These are phyloP conservation scores for Saccharomyces jurei DNA, from an alignment of 805 yeast species.

Conservation along the genomic window DNA sequence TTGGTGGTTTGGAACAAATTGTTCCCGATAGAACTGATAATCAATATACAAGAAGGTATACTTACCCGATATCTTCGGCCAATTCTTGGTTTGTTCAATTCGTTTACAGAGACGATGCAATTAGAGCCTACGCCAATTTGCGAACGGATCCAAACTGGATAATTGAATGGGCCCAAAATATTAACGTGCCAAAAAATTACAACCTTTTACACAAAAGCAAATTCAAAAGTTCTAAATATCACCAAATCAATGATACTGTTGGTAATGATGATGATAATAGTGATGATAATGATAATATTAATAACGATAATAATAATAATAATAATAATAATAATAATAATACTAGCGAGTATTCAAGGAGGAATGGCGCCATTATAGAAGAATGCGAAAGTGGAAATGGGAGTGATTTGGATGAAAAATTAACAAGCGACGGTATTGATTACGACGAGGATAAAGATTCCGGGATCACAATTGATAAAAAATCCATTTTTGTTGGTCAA, in stretches of 20 bases:
- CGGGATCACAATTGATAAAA: conserved; percentile 48
- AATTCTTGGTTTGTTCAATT: conserved; percentile 69
- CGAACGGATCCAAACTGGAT: conserved; percentile 46
- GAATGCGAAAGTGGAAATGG: neutral
- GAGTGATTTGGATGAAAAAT: conserved; percentile 1
- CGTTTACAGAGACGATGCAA: conserved; percentile 80
- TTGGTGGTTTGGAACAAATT: conserved; percentile 72
- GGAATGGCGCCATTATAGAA: conserved; percentile 2
- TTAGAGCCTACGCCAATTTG: conserved; percentile 68
- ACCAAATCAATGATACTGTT: neutral
- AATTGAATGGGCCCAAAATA: conserved; percentile 83
- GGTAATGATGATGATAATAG: too few relatives aligned
- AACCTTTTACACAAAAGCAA: conserved; percentile 17
- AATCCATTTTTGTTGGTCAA: conserved; percentile 75
- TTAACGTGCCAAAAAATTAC: conserved; percentile 42
- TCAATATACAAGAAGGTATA: conserved; percentile 12
- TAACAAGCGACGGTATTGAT: neutral
- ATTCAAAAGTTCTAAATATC: neutral
- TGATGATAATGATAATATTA: neutral
- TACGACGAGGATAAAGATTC: conserved; percentile 4
- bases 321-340: neutral
- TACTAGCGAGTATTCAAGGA: conserved; percentile 6
- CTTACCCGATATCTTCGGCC: conserved; percentile 17
- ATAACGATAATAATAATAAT: too few relatives aligned
- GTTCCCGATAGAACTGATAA: conserved; percentile 34